phyloP scores from a whole-genome alignment of 257 asterid genomes.

The Solanum chaucha region DNA sequence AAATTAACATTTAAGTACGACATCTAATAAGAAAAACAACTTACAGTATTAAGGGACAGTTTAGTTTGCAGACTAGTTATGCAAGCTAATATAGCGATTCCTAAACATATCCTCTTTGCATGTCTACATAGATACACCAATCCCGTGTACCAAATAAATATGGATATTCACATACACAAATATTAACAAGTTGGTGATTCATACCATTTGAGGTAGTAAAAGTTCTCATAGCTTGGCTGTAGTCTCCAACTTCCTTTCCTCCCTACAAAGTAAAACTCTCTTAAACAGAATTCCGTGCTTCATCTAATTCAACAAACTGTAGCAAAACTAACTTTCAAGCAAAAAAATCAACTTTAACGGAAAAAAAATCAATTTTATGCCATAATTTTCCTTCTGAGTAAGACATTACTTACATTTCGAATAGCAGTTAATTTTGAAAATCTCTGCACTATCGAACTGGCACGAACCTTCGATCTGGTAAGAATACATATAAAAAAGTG shows the following conservation, averaged over 20 bases:
- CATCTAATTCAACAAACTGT: background rate
- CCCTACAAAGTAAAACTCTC: conserved; percentile 2
- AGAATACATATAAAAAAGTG: background rate
- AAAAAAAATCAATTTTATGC: background rate
- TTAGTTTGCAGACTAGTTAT: background rate
- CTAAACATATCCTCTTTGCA: background rate
- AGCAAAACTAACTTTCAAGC: background rate
- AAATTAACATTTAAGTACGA: background rate
- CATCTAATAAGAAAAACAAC: background rate
- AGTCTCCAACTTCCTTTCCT: background rate
- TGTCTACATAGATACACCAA: background rate
- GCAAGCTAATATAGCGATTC: background rate
- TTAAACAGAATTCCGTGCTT: background rate
- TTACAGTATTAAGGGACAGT: background rate
- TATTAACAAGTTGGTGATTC: background rate
- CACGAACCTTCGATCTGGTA: background rate
- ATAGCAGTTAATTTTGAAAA: background rate
- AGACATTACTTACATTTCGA: background rate
- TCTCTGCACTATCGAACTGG: background rate
- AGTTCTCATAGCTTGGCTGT: background rate
- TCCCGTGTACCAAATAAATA: background rate
- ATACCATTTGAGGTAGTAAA: conserved; percentile 14
- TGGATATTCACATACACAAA: background rate
- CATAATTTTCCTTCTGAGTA: background rate
- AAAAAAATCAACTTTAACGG: background rate